These are phyloP conservation scores for Strigomonas culicis DNA, from an alignment of 208 protist genomes.

Conservation along the genomic window DNA sequence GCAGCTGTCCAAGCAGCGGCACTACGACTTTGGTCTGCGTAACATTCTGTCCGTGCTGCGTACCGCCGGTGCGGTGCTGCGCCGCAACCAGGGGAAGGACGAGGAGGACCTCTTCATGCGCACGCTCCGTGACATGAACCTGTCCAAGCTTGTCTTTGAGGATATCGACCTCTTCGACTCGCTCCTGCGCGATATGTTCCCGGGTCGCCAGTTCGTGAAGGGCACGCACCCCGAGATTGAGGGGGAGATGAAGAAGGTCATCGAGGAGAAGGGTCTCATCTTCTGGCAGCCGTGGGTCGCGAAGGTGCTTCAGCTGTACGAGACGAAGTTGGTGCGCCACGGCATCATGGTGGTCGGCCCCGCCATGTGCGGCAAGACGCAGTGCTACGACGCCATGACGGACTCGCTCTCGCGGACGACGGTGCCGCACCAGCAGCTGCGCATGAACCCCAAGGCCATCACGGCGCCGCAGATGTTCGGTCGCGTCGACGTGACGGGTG, in stretches of 20 bases:
- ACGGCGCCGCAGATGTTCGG: slow-evolving; percentile 96
- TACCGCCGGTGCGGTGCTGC: slow-evolving; percentile 91
- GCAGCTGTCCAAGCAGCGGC: slow-evolving; percentile 97
- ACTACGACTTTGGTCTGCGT: slow-evolving; percentile 98
- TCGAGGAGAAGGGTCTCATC: slow-evolving; percentile 84
- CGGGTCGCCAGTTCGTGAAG: slow-evolving; percentile 90
- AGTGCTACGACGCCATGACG: slow-evolving; percentile 92
- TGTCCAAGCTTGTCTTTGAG: slow-evolving; percentile 97
- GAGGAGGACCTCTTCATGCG: slow-evolving; percentile 96
- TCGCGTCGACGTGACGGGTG: slow-evolving; percentile 91
- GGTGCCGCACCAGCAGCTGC: slow-evolving; percentile 88
- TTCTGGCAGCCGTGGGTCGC: slow-evolving; percentile 85
- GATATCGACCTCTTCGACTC: slow-evolving; percentile 97
- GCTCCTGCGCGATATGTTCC: slow-evolving; percentile 94
- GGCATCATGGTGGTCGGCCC: slow-evolving; percentile 95
- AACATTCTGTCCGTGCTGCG: slow-evolving; percentile 98
- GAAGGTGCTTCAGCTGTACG: slow-evolving; percentile 95
- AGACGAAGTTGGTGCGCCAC: slow-evolving; percentile 94
- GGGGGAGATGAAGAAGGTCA: slow-evolving; percentile 82
- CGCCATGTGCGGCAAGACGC: slow-evolving; percentile 93
- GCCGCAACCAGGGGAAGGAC: slow-evolving; percentile 81
- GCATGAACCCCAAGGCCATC: slow-evolving; percentile 96
- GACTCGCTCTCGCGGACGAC: slow-evolving; percentile 83
- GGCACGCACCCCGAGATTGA: slow-evolving; percentile 90
- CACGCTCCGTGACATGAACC: slow-evolving; percentile 97